Conservation (phyloP, 176 grass and related monocot species). For the Bothriochloa decipiens region DNA sequence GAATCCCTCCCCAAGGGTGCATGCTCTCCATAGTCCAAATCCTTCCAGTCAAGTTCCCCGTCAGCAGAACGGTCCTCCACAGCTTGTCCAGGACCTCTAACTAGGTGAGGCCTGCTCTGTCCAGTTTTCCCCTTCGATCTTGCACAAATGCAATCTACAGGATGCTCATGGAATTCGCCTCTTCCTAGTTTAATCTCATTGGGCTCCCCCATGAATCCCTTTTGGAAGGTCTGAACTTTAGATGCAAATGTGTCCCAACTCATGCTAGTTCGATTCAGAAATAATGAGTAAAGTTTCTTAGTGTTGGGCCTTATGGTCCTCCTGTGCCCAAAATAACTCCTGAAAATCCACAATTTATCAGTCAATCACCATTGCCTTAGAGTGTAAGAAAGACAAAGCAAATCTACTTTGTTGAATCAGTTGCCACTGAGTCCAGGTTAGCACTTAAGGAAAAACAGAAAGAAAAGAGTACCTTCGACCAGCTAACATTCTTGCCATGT, state of each 20-base stretch:
- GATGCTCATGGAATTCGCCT: conserved; percentile 95
- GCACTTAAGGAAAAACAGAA: neutral
- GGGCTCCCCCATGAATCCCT: conserved; percentile 92
- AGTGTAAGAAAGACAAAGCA: conserved; percentile 9
- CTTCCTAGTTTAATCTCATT: conserved; percentile 84
- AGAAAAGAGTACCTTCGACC: conserved; percentile 70
- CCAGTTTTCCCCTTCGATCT: conserved; percentile 39
- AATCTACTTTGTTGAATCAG: conserved; percentile 17
- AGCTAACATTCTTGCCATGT: conserved; percentile 97
- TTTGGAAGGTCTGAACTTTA: conserved; percentile 70
- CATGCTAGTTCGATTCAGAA: conserved; percentile 78
- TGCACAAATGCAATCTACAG: conserved; percentile 81
- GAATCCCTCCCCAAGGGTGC: conserved; percentile 52
- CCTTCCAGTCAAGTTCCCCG: conserved; percentile 59
- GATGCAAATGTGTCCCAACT: conserved; percentile 85
- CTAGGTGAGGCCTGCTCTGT: conserved; percentile 31
- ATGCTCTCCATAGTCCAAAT: conserved; percentile 86
- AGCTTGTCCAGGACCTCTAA: conserved; percentile 34
- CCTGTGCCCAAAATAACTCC: conserved; percentile 98
- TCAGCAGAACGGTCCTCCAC: conserved; percentile 49
- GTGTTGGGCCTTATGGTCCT: conserved; percentile 94
- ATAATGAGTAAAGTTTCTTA: conserved; percentile 83
- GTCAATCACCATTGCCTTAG: conserved; percentile 33
- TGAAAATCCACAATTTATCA: conserved; percentile 53
- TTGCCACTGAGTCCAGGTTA: conserved; percentile 4